Evolutionary conservation across 1,284 basidiomycete genomes (phyloP).

Genomic region (Pseudozyma thailandica): DNA sequence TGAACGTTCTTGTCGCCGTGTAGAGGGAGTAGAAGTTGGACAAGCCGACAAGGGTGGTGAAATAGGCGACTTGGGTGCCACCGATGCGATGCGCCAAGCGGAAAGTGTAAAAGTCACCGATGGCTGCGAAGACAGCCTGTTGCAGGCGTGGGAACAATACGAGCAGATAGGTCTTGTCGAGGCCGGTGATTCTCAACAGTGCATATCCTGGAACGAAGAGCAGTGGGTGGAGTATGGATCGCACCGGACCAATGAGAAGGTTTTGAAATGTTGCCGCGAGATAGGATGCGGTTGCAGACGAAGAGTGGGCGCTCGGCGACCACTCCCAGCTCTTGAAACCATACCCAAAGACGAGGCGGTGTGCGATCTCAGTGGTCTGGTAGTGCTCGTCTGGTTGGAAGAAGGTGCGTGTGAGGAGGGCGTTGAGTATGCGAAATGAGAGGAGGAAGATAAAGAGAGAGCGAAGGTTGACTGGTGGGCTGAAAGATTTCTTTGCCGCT

Average conservation of each 20-base stretch:
- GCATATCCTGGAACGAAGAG: constrained; percentile 83
- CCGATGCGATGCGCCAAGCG: constrained; percentile 75
- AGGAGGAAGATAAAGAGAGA: constrained; percentile 56
- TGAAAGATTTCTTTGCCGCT: neutral
- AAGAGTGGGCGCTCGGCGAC: constrained; percentile 64
- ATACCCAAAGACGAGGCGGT: constrained; percentile 87
- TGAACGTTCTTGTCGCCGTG: constrained; percentile 85
- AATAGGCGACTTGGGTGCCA: constrained; percentile 73
- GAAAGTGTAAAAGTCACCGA: constrained; percentile 81
- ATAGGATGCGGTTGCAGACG: constrained; percentile 6
- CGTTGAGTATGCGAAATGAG: constrained; percentile 69
- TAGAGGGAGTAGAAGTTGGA: constrained; percentile 87
- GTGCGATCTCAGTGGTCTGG: constrained; percentile 92
- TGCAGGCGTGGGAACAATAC: constrained; percentile 75
- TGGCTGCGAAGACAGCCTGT: constrained; percentile 81
- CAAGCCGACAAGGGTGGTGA: constrained; percentile 76
- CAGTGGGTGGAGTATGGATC: constrained; percentile 67
- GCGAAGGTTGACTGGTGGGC: constrained; percentile 3
- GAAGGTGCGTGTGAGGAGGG: constrained; percentile 81
- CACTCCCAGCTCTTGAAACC: constrained; percentile 98
- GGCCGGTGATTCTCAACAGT: constrained; percentile 73
- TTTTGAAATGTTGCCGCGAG: constrained; percentile 7
- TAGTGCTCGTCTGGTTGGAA: constrained; percentile 99
- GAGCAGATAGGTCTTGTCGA: constrained; percentile 71
- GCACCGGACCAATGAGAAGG: constrained; percentile 59